These are phyloP conservation scores for Thuja plicata DNA, from an alignment of 83 land plant genomes.

Conservation along the genomic window DNA sequence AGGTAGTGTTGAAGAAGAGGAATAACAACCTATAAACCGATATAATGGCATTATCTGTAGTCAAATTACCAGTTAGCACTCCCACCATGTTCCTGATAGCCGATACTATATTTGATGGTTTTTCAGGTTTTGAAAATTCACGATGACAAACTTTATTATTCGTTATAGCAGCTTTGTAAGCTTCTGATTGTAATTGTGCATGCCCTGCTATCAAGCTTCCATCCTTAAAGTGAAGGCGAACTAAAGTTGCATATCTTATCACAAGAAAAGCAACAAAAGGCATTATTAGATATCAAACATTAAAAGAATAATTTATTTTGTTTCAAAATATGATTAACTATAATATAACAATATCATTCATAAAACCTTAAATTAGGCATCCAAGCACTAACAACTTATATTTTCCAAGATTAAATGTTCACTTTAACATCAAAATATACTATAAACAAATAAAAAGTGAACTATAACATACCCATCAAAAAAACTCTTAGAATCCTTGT, in stretches of 20 bases:
- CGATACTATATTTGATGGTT: conserved; percentile 28
- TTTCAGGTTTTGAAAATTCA: conserved; percentile 68
- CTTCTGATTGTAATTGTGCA: conserved; percentile 71
- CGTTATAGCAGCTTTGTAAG: conserved; percentile 61
- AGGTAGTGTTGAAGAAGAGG: neutral
- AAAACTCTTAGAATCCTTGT: no score
- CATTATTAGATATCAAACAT: no score
- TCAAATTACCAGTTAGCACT: conserved; percentile 55
- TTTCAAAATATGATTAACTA: no score
- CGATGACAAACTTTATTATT: conserved; percentile 45
- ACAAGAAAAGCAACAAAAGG: neutral
- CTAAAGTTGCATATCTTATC: conserved; percentile 69
- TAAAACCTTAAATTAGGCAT: no score
- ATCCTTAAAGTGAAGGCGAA: conserved; percentile 51
- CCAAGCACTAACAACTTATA: no score
- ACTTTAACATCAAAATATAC: no score
- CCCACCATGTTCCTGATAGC: conserved; percentile 48
- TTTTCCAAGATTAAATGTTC: no score
- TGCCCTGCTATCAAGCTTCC: conserved; percentile 52
- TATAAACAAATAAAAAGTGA: no score
- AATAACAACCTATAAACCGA: neutral
- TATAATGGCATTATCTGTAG: conserved; percentile 69
- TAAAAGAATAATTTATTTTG: no score
- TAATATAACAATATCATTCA: no score
- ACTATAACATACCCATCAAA: no score